Percentiles rank a stretch among this genome's conserved stretches.
Conservation (phyloP, 129 eudicot species). For the Artemisia argyi region DNA sequence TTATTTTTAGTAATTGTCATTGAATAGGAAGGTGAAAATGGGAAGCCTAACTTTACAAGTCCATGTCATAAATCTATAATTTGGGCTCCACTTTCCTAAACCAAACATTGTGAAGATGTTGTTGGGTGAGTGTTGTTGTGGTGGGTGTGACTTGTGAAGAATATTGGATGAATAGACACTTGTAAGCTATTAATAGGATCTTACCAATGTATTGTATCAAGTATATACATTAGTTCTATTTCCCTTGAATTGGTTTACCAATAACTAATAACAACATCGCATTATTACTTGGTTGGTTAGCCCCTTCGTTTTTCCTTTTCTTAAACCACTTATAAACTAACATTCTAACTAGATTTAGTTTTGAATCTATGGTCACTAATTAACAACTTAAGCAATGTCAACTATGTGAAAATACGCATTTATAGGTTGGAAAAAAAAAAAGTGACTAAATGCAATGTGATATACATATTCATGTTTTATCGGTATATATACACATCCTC, state of each 20-base stretch:
- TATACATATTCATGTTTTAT: too few relatives aligned
- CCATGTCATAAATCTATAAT: slow-evolving; percentile 18
- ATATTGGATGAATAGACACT: slow-evolving; percentile 19
- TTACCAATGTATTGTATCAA: slow-evolving; percentile 19
- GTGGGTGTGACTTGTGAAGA: slow-evolving; percentile 24
- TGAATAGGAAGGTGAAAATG: slow-evolving; percentile 27
- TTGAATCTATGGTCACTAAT: too few relatives aligned
- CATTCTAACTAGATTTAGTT: too few relatives aligned
- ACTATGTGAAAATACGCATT: too few relatives aligned
- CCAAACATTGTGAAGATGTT: slow-evolving; percentile 27
- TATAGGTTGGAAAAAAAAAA: too few relatives aligned
- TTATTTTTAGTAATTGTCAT: slow-evolving; percentile 16
- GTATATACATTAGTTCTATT: not conserved
- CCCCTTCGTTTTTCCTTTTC: not conserved
- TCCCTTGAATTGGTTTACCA: slow-evolving; percentile 37
- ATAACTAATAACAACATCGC: slow-evolving; percentile 9
- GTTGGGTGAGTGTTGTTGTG: slow-evolving; percentile 40
- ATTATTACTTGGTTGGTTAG: slow-evolving; percentile 24
- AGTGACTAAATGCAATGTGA: too few relatives aligned
- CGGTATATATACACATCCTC: too few relatives aligned
- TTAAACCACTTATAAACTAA: slow-evolving; percentile 1
- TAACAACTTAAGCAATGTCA: too few relatives aligned
- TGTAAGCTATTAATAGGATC: slow-evolving; percentile 17
- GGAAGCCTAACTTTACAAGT: slow-evolving; percentile 24
- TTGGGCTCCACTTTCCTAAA: slow-evolving; percentile 32